phyloP scores from a whole-genome alignment of 495 filamentous ascomycete species.

The Penicillium canescens region DNA sequence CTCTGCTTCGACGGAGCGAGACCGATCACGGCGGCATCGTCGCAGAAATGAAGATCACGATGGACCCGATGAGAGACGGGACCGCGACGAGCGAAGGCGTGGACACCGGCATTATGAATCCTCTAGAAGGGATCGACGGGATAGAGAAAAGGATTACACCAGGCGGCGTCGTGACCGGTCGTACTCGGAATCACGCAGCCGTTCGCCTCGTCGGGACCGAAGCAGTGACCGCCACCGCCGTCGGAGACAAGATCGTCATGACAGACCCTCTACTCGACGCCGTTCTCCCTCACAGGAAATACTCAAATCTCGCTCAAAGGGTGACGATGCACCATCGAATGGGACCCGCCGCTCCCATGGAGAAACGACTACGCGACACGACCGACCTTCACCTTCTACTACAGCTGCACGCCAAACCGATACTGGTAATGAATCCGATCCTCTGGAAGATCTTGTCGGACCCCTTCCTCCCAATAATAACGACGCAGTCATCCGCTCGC shows the following conservation, averaged over 20 bases:
- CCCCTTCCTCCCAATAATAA: conserved; percentile 62
- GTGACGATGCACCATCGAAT: conserved; percentile 4
- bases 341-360: conserved; percentile 12
- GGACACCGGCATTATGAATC: conserved; percentile 7
- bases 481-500: conserved; percentile 48
- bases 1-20: conserved; percentile 28
- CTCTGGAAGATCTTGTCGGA: conserved; percentile 77
- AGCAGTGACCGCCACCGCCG: conserved; percentile 21
- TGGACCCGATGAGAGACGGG: conserved; percentile 18
- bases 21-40: conserved; percentile 30
- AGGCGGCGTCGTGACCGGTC: conserved; percentile 23
- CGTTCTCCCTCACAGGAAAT: conserved; percentile 30
- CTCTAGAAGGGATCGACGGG: conserved; percentile 19
- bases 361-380: neutral
- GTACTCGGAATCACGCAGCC: conserved; percentile 30
- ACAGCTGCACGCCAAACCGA: conserved; percentile 1
- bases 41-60: conserved; percentile 24
- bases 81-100: conserved; percentile 20
- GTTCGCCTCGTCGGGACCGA: conserved; percentile 30
- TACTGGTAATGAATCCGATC: conserved; percentile 63
- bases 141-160: conserved; percentile 13
- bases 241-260: conserved; percentile 27
- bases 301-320: conserved; percentile 8
- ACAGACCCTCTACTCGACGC: conserved; percentile 22
- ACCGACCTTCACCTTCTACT: neutral